Conservation (phyloP, 2,329 filamentous ascomycete species). For the Beauveria sp. region DNA sequence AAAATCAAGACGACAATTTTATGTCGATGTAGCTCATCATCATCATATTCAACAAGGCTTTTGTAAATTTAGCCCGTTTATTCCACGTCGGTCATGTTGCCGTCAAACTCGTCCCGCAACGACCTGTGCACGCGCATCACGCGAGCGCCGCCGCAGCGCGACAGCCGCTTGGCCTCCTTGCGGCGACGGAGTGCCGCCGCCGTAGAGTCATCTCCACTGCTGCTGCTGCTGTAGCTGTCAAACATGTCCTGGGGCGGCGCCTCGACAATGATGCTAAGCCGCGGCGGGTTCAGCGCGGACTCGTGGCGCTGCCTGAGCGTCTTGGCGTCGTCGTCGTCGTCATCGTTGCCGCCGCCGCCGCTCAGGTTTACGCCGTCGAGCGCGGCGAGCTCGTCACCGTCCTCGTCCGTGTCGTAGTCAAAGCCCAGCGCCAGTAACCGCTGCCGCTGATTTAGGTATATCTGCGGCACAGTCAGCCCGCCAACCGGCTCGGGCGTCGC, state of each 20-base stretch:
- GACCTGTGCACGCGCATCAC: neutral
- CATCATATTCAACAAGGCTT: neutral
- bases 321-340: neutral
- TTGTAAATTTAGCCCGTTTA: neutral
- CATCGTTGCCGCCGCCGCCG: neutral
- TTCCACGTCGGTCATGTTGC: constrained; percentile 9
- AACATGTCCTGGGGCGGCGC: neutral
- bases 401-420: constrained; percentile 11
- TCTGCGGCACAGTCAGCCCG: neutral
- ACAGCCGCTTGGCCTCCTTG: constrained; percentile 15
- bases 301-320: neutral
- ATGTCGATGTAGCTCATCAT: neutral
- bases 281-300: neutral
- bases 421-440: constrained; percentile 10
- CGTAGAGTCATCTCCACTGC: neutral
- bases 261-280: constrained; percentile 2
- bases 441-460: constrained; percentile 8
- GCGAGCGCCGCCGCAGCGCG: constrained; percentile 7
- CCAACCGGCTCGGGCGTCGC: neutral
- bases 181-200: constrained; percentile 3
- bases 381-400: neutral
- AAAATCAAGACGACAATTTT: neutral
- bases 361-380: neutral
- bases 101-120: neutral
- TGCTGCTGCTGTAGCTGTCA: no score